Percentiles rank a stretch among this genome's conserved stretches.
Conservation (phyloP, 2,329 filamentous ascomycete genomes). For the Beauveria asiatica region DNA sequence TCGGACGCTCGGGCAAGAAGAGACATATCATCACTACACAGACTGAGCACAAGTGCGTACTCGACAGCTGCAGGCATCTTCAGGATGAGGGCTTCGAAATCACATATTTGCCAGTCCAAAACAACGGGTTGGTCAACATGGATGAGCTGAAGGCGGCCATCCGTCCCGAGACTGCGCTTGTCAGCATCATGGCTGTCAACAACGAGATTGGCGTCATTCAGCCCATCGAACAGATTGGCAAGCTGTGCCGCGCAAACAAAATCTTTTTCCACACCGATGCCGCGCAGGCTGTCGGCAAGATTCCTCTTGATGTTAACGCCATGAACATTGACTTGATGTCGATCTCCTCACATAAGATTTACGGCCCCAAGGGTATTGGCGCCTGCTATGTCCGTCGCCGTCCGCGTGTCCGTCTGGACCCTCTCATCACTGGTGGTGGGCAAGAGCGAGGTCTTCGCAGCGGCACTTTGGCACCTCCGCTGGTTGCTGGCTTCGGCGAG, state of each 20-base stretch:
- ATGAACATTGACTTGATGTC: slow-evolving; percentile 99
- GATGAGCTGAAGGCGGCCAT: slow-evolving; percentile 81
- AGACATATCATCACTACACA: slow-evolving; percentile 96
- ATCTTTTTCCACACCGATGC: slow-evolving; percentile 97
- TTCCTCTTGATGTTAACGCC: slow-evolving; percentile 90
- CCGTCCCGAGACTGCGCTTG: slow-evolving; percentile 78
- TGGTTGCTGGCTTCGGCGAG: slow-evolving; percentile 90
- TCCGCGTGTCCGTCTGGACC: slow-evolving; percentile 87
- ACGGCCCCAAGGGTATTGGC: slow-evolving; percentile 93
- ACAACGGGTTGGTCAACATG: slow-evolving; percentile 77
- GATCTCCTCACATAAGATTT: slow-evolving; percentile 97
- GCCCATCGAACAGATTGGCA: slow-evolving; percentile 86
- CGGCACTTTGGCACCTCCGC: slow-evolving; percentile 81
- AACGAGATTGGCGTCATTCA: slow-evolving; percentile 99
- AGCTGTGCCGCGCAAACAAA: slow-evolving; percentile 83
- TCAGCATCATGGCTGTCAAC: slow-evolving; percentile 98
- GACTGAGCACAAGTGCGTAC: slow-evolving; percentile 97
- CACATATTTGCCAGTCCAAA: slow-evolving; percentile 90
- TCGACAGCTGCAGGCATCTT: slow-evolving; percentile 93
- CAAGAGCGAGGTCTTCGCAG: slow-evolving; percentile 93
- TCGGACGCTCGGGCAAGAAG: slow-evolving; percentile 88
- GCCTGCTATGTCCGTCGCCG: slow-evolving; percentile 92
- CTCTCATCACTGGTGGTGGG: slow-evolving; percentile 91
- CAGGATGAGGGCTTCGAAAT: slow-evolving; percentile 95
- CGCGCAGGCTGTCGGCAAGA: slow-evolving; percentile 97